These are phyloP conservation scores for Skeletonema grethae DNA, from an alignment of 108 stramenopile species.

Conservation along the genomic window DNA sequence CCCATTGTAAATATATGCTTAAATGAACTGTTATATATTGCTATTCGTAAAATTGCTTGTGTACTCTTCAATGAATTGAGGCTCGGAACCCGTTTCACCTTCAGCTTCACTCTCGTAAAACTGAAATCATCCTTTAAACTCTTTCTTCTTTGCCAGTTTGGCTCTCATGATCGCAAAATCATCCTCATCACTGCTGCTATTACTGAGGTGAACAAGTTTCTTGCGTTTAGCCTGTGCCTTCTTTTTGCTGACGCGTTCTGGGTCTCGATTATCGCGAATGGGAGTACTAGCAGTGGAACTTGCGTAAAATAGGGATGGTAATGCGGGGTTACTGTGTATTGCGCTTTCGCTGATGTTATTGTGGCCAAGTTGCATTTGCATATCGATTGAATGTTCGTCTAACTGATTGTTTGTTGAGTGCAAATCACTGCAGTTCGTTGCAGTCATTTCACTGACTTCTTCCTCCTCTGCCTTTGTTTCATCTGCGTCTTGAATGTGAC, in stretches of 20 bases:
- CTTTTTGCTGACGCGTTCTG: background rate
- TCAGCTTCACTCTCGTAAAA: background rate
- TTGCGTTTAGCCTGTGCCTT: background rate
- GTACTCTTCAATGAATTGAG: no score
- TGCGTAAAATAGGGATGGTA: background rate
- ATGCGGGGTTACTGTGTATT: background rate
- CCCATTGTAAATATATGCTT: background rate
- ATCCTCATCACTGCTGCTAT: background rate
- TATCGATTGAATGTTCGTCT: background rate
- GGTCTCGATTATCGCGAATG: background rate
- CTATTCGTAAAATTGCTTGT: no score
- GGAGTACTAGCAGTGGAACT: background rate
- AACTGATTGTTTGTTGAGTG: background rate
- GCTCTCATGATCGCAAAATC: background rate
- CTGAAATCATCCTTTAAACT: background rate
- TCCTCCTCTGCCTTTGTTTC: background rate
- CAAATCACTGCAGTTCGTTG: no score
- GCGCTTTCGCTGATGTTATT: background rate
- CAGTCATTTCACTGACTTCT: no score
- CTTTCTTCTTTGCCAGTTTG: constrained; percentile 1
- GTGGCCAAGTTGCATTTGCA: background rate
- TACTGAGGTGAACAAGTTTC: background rate
- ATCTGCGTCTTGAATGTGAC: background rate
- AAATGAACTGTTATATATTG: background rate
- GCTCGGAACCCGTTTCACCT: background rate